Base-by-base conservation (phyloP, 805 yeast species). In the Candida palmyrensis region DNA sequence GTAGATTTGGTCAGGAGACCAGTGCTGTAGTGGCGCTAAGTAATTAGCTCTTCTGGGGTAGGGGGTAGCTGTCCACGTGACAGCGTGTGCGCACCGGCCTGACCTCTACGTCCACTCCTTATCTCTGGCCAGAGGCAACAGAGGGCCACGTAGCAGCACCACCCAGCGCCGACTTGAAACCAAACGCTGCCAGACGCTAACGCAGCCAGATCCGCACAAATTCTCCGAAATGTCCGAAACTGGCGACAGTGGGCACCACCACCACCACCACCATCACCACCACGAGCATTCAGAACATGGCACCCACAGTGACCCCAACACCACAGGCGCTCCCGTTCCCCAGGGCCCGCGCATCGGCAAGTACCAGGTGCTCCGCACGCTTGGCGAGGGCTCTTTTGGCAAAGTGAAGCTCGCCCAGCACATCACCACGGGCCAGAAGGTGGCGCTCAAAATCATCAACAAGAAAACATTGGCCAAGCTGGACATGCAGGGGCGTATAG, bases 341-440 rank as follows among this genome's bases (percentile, higher is more conserved):
- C 9, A 21, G 9, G 19, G 43, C 30, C 18, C 32, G 33, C 27
- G 28, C 27, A 86, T 92, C 32, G 98, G 97, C 13, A 82, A 90
- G 45, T 89, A 90, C 62, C 96, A 89, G 56, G 82, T 89, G 33
- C 84, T 89, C 46, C 85, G 88, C 55, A 88, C 96, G 3, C 66
- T 89, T 15, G 97, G 97, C 23, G 97, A 89, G 54, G 97, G 97
- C 16, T 88, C 96, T 0, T 89, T 89, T 54, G 97, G 97, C 49
- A 90, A 90, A 54, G 97, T 89, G 43, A 89, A 89, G 55, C 68
- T 89, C 47, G 95, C 95, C 13, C 83, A 81, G 54, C 96, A 90
- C 58, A 68, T 85, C 43, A 82, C 85, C 10, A 89, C 97, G 3
- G 94, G 95, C 25, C 95, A 89, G 49, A 73, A 82, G 41, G 97